A percentile compares a stretch with the other conserved stretches of the same genome.
These are phyloP conservation scores for Mortierella sp. DNA, from an alignment of 371 early-diverging fungal genomes.

Conservation along the genomic window DNA sequence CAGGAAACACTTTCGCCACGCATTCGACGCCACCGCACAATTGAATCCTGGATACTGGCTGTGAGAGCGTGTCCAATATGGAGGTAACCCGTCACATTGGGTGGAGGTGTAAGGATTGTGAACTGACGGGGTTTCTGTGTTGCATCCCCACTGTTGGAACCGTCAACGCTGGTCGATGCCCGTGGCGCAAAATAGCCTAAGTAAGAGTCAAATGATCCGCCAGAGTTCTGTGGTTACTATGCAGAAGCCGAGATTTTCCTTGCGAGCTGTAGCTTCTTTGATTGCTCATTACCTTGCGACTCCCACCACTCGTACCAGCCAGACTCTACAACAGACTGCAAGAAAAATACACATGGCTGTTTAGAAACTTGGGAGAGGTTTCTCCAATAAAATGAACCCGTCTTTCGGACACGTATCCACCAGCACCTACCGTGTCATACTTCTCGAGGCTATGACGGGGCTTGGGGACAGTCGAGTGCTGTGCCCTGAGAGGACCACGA, in stretches of 20 bases:
- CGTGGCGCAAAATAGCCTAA: slow-evolving; percentile 41
- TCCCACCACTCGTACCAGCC: slow-evolving; percentile 84
- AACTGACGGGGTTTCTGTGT: slow-evolving; percentile 31
- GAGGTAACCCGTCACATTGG: slow-evolving; percentile 96
- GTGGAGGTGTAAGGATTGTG: slow-evolving; percentile 94
- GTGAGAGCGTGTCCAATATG: slow-evolving; percentile 98
- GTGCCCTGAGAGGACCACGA: too few species aligned
- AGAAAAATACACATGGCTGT: not conserved
- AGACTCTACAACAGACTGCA: slow-evolving; percentile 62
- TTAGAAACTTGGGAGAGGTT: not conserved
- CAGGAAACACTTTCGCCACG: slow-evolving; percentile 84
- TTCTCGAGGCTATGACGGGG: slow-evolving; percentile 42
- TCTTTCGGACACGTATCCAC: too few species aligned
- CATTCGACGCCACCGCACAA: slow-evolving; percentile 93
- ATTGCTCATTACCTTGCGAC: slow-evolving; percentile 62
- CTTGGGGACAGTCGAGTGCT: slow-evolving; percentile 3
- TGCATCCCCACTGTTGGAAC: not conserved
- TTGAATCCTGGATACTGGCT: slow-evolving; percentile 86
- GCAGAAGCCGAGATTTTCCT: slow-evolving; percentile 14
- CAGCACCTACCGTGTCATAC: slow-evolving; percentile 41
- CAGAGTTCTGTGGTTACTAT: slow-evolving; percentile 4
- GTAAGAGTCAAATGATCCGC: not conserved
- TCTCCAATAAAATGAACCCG: too few species aligned
- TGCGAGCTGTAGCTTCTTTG: too few species aligned
- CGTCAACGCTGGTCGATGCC: not conserved